Percentiles rank a stretch among this genome's conserved stretches.
Conservation (phyloP, 129 eudicot genomes). For the Logfia minima region DNA sequence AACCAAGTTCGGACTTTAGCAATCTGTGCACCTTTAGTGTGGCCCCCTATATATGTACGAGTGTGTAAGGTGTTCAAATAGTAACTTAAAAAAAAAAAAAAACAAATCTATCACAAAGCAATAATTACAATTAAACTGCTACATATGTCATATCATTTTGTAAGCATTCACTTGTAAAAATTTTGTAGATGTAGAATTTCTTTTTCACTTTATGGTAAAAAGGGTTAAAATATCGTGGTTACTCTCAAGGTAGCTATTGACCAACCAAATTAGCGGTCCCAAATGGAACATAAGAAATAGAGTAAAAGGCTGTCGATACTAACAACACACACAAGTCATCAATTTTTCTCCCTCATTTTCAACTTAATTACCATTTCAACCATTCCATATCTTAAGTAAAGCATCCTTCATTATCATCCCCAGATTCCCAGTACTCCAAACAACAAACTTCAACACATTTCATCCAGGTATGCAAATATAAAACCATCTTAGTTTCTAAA, state of each 20-base stretch:
- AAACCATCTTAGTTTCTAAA: constrained; percentile 1
- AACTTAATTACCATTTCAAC: constrained; percentile 20
- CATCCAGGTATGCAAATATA: constrained; percentile 27
- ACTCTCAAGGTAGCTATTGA: constrained; percentile 8
- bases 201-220: constrained; percentile 2
- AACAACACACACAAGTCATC: constrained; percentile 30
- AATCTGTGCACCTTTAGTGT: too few relatives aligned
- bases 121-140: too few relatives aligned
- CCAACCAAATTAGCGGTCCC: constrained; percentile 37
- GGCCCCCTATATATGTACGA: too few relatives aligned
- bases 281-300: constrained; percentile 17
- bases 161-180: too few relatives aligned
- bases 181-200: background rate
- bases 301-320: constrained; percentile 35
- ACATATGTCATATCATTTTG: too few relatives aligned
- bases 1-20: too few relatives aligned
- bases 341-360: background rate
- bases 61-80: too few relatives aligned
- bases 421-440: constrained; percentile 19
- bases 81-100: too few relatives aligned
- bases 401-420: constrained; percentile 28
- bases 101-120: too few relatives aligned
- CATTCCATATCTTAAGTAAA: constrained; percentile 12
- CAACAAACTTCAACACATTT: constrained; percentile 16
- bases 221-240: background rate